Evolutionary conservation across 176 grass and related monocot species (phyloP), one percentile per base, ranked within the genome.

Genomic region (Olyra latifolia): DNA sequence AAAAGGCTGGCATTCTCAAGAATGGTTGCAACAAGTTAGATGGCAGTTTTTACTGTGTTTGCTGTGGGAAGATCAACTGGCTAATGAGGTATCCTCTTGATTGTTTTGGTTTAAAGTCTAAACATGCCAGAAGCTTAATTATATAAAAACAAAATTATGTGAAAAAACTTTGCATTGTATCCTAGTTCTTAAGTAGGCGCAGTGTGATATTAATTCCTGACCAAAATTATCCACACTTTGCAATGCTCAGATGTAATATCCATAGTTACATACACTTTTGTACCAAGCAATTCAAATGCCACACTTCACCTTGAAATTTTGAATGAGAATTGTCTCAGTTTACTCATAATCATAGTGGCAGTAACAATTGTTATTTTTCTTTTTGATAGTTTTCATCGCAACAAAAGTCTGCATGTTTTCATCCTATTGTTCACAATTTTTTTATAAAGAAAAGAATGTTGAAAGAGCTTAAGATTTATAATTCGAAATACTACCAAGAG

Each of bases 31-130:
- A 58, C 27, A 87, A 89, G 77, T 84, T 90, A 76, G 95, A 98
- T 71, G 90, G 79, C 74, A 90, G 85, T 74, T 92, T 92, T 77
- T 94, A 78, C 67, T 98, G 95, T 85, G 75, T 94, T 71, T 91
- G 54, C 49, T 94, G 95, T 6, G 87, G 95, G 38, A 98, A 98
- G 87, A 61, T 92, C 64, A 94, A 91, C 76, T 92, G 89, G 74
- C 61, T 97, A 69, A 86, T 97, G 56, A 77, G 94, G 94, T 97
- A 92, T 68, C 14, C 16, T 68, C 41, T 82, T 85, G 77, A 44
- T 56, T 83, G 5, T 52, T 69, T 61, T 57, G 6, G 8, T 88
- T 76, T 35, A 54, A 82, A 72, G 8, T 88, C 71, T 35, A 54
- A 82, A 72, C 53, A 68, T 59, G 27, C 66, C 52, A 24, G 16